These are phyloP conservation scores for Elongisporangium prolatum DNA, from an alignment of 352 stramenopile genomes.

Conservation along the genomic window DNA sequence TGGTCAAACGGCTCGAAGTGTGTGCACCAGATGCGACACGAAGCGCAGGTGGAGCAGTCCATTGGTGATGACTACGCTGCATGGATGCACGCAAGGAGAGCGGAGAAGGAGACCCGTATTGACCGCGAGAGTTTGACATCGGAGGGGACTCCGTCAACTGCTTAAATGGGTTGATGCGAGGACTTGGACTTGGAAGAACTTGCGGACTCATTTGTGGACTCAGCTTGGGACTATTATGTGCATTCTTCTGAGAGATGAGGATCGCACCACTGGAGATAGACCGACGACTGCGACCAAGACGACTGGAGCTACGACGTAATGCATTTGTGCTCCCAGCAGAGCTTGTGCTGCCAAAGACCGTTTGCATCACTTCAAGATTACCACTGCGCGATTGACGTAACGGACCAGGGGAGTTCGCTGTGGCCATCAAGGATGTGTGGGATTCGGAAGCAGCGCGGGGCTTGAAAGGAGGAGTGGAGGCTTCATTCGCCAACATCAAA, in stretches of 20 bases:
- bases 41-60: no score
- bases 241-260: constrained; percentile 17
- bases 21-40: constrained; percentile 1
- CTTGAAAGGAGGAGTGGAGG: no score
- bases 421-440: no score
- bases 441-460: constrained; percentile 26
- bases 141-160: constrained; percentile 37
- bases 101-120: no score
- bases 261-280: constrained; percentile 45
- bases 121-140: no score
- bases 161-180: constrained; percentile 76
- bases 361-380: constrained; percentile 69
- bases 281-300: constrained; percentile 48
- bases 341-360: constrained; percentile 51
- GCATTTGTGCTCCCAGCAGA: constrained; percentile 24
- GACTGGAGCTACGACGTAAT: constrained; percentile 44
- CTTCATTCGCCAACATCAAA: no score
- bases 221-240: constrained; percentile 40
- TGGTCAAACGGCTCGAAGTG: constrained; percentile 5
- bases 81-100: no score
- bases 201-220: constrained; percentile 70
- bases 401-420: constrained; percentile 2
- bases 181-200: constrained; percentile 46
- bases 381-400: constrained; percentile 43
- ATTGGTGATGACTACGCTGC: constrained; percentile 3